Percentiles rank a stretch among this genome's conserved stretches.
Evolutionary conservation across 371 early-diverging fungal genomes (phyloP).

Genomic region (Zychaea mexicana): DNA sequence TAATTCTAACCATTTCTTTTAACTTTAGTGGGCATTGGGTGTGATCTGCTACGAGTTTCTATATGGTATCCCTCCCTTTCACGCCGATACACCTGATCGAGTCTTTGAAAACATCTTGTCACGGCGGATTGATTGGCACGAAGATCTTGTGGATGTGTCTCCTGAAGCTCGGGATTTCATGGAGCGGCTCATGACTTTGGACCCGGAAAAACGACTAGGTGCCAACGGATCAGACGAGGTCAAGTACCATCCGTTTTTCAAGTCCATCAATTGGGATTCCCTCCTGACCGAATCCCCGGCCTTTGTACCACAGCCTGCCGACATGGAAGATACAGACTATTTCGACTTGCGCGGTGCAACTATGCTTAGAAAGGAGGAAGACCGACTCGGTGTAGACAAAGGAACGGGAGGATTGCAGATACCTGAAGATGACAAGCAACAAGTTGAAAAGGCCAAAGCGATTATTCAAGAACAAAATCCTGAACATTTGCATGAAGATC

Average conservation of each 20-base stretch:
- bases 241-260: slow-evolving; percentile 70
- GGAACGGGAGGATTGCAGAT: neutral
- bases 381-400: neutral
- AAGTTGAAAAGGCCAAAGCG: slow-evolving; percentile 42
- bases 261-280: slow-evolving; percentile 68
- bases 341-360: slow-evolving; percentile 90
- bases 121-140: slow-evolving; percentile 74
- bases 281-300: slow-evolving; percentile 70
- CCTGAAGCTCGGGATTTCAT: slow-evolving; percentile 89
- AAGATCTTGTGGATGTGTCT: slow-evolving; percentile 68
- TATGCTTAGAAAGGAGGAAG: slow-evolving; percentile 49
- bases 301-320: slow-evolving; percentile 84
- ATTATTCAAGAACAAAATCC: slow-evolving; percentile 49
- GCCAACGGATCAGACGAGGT: slow-evolving; percentile 68
- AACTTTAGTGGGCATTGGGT: slow-evolving; percentile 83
- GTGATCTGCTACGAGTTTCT: slow-evolving; percentile 91
- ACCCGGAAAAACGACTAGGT: slow-evolving; percentile 81
- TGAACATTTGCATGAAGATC: slow-evolving; percentile 14
- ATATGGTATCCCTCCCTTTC: slow-evolving; percentile 86
- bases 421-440: slow-evolving; percentile 22
- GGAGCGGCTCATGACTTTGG: slow-evolving; percentile 74
- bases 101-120: slow-evolving; percentile 89
- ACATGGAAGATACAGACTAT: slow-evolving; percentile 89
- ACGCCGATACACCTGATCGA: slow-evolving; percentile 77
- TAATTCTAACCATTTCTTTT: neutral